Evolutionary conservation across 768 basidiomycete species (phyloP).

Genomic region (Collybiopsis luxurians): DNA sequence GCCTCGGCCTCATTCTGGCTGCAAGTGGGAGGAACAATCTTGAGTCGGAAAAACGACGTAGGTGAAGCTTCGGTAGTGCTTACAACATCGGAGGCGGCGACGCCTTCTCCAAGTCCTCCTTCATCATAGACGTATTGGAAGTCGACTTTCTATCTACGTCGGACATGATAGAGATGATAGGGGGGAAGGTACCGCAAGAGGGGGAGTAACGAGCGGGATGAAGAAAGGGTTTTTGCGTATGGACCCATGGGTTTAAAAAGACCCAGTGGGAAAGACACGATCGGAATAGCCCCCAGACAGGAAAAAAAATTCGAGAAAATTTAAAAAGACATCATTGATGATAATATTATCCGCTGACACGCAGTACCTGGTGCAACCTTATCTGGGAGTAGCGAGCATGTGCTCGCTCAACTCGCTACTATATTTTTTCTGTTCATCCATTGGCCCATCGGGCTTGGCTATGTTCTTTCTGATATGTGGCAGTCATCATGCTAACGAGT

Average conservation of each 20-base stretch:
- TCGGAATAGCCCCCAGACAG: neutral
- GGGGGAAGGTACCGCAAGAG: neutral
- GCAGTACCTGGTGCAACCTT: constrained; percentile 5
- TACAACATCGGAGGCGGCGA: neutral
- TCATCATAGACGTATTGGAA: neutral
- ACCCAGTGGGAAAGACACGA: neutral
- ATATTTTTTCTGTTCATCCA: neutral
- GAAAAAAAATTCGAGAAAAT: neutral
- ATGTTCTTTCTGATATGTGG: no score
- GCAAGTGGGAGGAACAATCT: neutral
- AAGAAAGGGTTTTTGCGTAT: neutral
- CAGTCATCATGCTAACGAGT: no score
- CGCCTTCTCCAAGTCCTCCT: constrained; percentile 3
- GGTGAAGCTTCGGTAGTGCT: neutral
- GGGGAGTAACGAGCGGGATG: neutral
- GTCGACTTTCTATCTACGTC: neutral
- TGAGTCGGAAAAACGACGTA: neutral
- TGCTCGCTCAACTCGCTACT: neutral
- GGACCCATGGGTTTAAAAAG: neutral
- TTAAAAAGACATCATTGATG: neutral
- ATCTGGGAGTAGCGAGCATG: neutral
- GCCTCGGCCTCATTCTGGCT: neutral
- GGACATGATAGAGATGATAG: neutral
- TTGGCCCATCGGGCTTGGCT: constrained; percentile 5
- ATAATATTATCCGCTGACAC: neutral